Base-by-base conservation (phyloP, 192 early-diverging fungal species). In the Chytriomyces sp. region DNA sequence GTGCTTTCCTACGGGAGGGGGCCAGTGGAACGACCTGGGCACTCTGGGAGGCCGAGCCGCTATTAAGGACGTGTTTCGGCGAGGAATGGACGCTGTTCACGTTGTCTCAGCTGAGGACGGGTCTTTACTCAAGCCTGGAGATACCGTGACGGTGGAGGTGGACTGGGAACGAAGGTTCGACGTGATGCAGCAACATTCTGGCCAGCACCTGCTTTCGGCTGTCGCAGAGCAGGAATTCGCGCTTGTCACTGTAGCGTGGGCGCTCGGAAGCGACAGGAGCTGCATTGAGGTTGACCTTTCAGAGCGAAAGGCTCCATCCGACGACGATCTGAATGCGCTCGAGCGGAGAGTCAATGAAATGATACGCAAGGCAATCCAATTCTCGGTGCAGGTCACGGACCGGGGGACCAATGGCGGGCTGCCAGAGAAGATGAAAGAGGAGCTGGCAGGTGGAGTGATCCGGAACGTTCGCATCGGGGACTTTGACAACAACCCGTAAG, bases 1-100 rank as follows among this genome's bases (percentile, higher is more conserved):
- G 19, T 74, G 91, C 26, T 93, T 93, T 64, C 91, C 91, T n/a
- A 87, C 88, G 52, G 91, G 91, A 7, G 91, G 91, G 6, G 91
- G 91, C 22, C 91, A 93, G 66, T 86, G 87, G 22, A 68, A 76
- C 41, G 91, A 93, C 39, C 82, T 80, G 5, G 91, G 91, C 4
- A 80, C 31, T 1, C 82, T 90, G 53, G 78, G 77, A 30, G 53
- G 33, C 7, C 12, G 41, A 10, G 6, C 72, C 19, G 19, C 78
- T 26, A 86, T 93, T 1, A 66, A 79, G 56, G 79, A 89, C 32
- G 89, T 88, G 10, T 75, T 83, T 25, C 82, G 91, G 17, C 64
- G 81, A 7, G 88, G 89, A 2, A 70, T 91, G 38, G 81, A 81
- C 22, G 83, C 85, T 59, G 78, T 91, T 31, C 91, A 91, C 64